phyloP scores from a whole-genome alignment of 495 filamentous ascomycete species.

The Clohesyomyces aquaticus region DNA sequence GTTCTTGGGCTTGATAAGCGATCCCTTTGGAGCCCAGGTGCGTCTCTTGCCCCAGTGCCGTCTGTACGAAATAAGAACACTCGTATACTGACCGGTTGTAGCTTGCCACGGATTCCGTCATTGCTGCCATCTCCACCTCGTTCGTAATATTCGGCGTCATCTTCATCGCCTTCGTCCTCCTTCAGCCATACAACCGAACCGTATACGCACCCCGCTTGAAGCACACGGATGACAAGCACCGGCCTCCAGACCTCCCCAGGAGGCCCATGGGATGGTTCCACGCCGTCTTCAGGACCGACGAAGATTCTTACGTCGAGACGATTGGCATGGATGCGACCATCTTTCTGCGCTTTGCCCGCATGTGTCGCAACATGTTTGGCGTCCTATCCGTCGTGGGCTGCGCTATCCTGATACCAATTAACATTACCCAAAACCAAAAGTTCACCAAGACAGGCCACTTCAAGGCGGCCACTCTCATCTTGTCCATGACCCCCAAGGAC shows the following conservation, averaged over 20 bases:
- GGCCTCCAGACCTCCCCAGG: slow-evolving; percentile 87
- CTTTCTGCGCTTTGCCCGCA: slow-evolving; percentile 84
- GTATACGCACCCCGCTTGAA: slow-evolving; percentile 96
- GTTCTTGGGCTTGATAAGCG: slow-evolving; percentile 44
- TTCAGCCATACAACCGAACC: slow-evolving; percentile 85
- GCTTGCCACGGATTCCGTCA: slow-evolving; percentile 68
- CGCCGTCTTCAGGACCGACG: slow-evolving; percentile 75
- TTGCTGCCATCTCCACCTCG: slow-evolving; percentile 82
- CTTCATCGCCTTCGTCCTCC: slow-evolving; percentile 78
- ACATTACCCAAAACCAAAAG: slow-evolving; percentile 59
- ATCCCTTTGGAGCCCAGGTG: slow-evolving; percentile 43
- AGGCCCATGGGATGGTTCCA: slow-evolving; percentile 83
- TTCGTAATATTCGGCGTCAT: slow-evolving; percentile 64
- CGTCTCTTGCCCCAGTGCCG: background rate
- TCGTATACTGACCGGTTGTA: slow-evolving; percentile 39
- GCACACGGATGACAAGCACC: slow-evolving; percentile 87
- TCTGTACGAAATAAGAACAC: too few species aligned
- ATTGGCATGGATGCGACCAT: slow-evolving; percentile 89
- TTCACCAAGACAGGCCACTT: slow-evolving; percentile 15
- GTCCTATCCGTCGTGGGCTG: slow-evolving; percentile 74
- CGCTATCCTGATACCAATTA: slow-evolving; percentile 80
- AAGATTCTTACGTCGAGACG: slow-evolving; percentile 72
- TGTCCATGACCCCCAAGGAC: slow-evolving; percentile 60
- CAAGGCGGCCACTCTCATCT: slow-evolving; percentile 49
- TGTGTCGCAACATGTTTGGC: slow-evolving; percentile 91